These are phyloP conservation scores for Pulveroboletus sp. DNA, from an alignment of 768 basidiomycete species.

Conservation along the genomic window DNA sequence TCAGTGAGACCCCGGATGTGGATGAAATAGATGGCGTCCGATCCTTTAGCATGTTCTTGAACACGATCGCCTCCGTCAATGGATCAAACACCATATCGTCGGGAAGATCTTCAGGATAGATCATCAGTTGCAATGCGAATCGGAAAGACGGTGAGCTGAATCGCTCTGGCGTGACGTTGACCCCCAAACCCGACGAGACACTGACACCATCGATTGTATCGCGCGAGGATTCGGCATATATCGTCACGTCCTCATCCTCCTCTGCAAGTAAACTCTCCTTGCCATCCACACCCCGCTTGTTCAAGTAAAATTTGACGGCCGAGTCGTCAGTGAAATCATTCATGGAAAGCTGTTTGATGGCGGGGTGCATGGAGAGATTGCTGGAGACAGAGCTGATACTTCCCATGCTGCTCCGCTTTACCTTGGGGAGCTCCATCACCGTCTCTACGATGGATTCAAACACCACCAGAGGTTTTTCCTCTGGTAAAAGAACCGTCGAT, in stretches of 20 bases:
- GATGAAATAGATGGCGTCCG: conserved; percentile 38
- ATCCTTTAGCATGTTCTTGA: conserved; percentile 66
- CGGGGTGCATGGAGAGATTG: conserved; percentile 91
- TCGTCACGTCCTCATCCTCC: conserved; percentile 39
- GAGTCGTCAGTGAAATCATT: conserved; percentile 98
- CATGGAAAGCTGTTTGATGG: conserved; percentile 91
- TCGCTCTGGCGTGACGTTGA: conserved; percentile 58
- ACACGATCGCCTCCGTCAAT: conserved; percentile 88
- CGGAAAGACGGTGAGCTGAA: conserved; percentile 80
- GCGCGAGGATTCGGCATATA: conserved; percentile 34
- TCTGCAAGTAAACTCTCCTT: conserved; percentile 45
- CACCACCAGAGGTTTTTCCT: conserved; percentile 81
- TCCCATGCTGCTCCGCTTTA: conserved; percentile 90
- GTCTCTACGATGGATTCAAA: conserved; percentile 84
- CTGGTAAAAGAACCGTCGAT: conserved; percentile 62
- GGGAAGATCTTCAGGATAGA: conserved; percentile 87
- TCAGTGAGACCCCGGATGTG: conserved; percentile 51
- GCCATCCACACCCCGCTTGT: conserved; percentile 48
- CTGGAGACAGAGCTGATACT: conserved; percentile 92
- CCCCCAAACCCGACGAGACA: conserved; percentile 21
- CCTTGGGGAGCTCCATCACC: conserved; percentile 75
- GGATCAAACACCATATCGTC: conserved; percentile 96
- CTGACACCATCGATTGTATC: conserved; percentile 27
- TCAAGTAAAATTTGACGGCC: conserved; percentile 93
- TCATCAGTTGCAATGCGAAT: conserved; percentile 82